Percentiles rank a stretch among this genome's conserved stretches.
Evolutionary conservation across 163 green algal genomes (phyloP).

Genomic region (Prototheca wickerhamii): DNA sequence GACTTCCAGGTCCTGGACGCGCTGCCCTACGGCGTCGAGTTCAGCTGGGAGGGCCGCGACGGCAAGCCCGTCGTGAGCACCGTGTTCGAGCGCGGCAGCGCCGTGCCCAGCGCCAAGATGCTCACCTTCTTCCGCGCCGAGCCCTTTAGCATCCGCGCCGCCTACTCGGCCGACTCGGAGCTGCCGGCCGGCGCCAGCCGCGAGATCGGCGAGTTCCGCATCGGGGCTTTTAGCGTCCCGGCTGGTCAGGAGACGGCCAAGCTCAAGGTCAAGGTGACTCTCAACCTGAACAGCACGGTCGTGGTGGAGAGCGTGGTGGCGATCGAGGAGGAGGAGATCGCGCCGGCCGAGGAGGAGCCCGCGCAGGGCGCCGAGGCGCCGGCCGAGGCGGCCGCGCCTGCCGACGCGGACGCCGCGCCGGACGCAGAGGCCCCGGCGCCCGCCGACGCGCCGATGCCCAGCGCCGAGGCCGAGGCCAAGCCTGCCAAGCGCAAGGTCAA

Average conservation of each 20-base stretch:
- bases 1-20: slow-evolving; percentile 93
- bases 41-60: slow-evolving; percentile 69
- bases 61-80: slow-evolving; percentile 36
- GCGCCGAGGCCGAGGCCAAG: neutral
- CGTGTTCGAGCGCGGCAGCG: slow-evolving; percentile 67
- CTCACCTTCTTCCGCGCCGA: slow-evolving; percentile 79
- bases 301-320: slow-evolving; percentile 63
- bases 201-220: slow-evolving; percentile 33
- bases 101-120: slow-evolving; percentile 77
- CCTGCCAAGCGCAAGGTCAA: slow-evolving; percentile 50
- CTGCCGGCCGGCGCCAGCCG: slow-evolving; percentile 32
- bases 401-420: neutral
- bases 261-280: slow-evolving; percentile 81
- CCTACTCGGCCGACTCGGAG: slow-evolving; percentile 48
- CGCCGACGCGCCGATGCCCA: slow-evolving; percentile 11
- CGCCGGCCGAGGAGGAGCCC: slow-evolving; percentile 28
- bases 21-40: slow-evolving; percentile 62
- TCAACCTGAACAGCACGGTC: slow-evolving; percentile 89
- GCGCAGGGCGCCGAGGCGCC: slow-evolving; percentile 11
- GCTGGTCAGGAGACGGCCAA: slow-evolving; percentile 69
- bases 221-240: slow-evolving; percentile 37
- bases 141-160: slow-evolving; percentile 45
- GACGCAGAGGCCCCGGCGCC: neutral
- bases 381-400: neutral
- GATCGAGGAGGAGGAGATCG: slow-evolving; percentile 75